Base-by-base conservation (phyloP, 2,329 filamentous ascomycete genomes). In the Hymenoscyphus scutula region DNA sequence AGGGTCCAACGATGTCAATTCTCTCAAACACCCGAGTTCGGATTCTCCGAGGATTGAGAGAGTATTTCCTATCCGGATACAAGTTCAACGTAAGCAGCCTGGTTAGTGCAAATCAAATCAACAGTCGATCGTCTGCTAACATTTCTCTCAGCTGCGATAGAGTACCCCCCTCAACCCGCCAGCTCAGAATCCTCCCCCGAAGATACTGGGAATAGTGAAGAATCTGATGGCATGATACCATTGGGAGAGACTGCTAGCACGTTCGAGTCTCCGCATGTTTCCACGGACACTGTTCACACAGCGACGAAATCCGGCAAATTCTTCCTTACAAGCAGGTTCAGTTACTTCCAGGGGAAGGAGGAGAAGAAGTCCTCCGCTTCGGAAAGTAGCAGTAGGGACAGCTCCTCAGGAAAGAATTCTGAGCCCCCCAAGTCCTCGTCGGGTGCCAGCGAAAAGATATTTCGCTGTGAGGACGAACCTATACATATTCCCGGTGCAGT, bases 401-500 rank as follows among this genome's bases (percentile, higher is more conserved):
- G 23, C 6, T n/a, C 38, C 17, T n/a, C 17, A 32, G 17, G 23
- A 5, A 25, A 27, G 32, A 41, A 41, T 7, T 32, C 25, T 17
- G 38, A 27, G 10, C 8, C 23, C 15, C 29, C 57, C 13, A 25
- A 41, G 19, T 19, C 41, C 5, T 30, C 57, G 23, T 29, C 29
- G 10, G 41, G n/a, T 23, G 23, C 25, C 17, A 53, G 27, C 27
- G 51, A 61, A 13, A 63, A 64, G 58, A 56, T 67, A 2, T 67
- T 62, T 58, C 61, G 63, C 27, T 69, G 68, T 34, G 68, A 69
- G 32, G 68, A 69, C 54, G 68, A 68, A 54, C 68, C 67, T 7
- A 69, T 70, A 23, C 68, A 69, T 54, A 69, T 66, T 17, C 67
- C 67, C 13, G 68, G 68, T 32, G 67, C 68, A 1, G 65, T 69